Base-by-base conservation (phyloP, 352 stramenopile species). In the Globisporangium cylindrosporum region DNA sequence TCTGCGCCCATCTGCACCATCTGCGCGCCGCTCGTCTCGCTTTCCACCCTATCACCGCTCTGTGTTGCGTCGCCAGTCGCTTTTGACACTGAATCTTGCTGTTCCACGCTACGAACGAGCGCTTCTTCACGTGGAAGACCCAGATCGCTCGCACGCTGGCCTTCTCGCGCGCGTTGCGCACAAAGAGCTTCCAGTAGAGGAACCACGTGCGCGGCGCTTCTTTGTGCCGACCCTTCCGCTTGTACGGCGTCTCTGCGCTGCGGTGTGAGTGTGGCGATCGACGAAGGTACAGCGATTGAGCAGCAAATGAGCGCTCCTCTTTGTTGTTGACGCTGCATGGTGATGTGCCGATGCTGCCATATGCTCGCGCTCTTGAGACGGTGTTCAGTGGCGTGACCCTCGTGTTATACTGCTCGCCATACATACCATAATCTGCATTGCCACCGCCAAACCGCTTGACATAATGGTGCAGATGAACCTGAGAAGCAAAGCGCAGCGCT, bases 171-270 rank as follows among this genome's bases (percentile, higher is more conserved):
- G 36, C 61, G 14, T 55, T 61, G 34, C 56, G 57, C 20, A 79
- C 27, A 34, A 72, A 80, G 29, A 41, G 38, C 36, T 71, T 73
- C 77, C 77, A 84, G 24, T 68, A 66, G 9, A 72, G 66, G 62
- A 84, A 80, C 63, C 55, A 79, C 43, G 62, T 41, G 20, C 58
- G 63, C 20, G 29, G 32, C 15, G 53, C 6, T 38, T 20, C 20
- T 53, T 53, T 38, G 18, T 15, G 4, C 24, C 9, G 7, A 6
- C 29, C 25, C 8, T n/a, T 60, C 29, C 38, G 27, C 18, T 12
- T 14, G 51, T 22, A 12, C 20, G 15, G 55, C 48, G 24, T 43
- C 15, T 43, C 9, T 25, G 7, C 29, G 18, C 55, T 46, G 29
- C n/a, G 22, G 49, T n/a, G 61, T 4, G n/a, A n/a, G 4, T 20